phyloP scores from a whole-genome alignment of 2,329 filamentous ascomycete genomes.

The Aaosphaeria pasadenensis region DNA sequence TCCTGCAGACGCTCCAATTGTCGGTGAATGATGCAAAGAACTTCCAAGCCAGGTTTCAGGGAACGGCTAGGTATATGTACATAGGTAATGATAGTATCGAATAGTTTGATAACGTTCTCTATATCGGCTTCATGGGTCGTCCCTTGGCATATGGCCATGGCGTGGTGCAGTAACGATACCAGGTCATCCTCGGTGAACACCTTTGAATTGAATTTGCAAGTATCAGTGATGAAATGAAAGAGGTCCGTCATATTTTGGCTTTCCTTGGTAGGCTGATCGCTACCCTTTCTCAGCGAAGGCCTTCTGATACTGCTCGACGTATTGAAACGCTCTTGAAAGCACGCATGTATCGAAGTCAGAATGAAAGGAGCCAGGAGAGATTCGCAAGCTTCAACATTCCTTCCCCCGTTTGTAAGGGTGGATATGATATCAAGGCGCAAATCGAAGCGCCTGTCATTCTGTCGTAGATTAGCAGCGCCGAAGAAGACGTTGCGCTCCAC shows the following conservation, averaged over 20 bases:
- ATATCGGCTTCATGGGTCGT: constrained; percentile 66
- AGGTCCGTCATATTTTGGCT: constrained; percentile 51
- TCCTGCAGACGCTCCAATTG: constrained; percentile 60
- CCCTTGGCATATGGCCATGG: constrained; percentile 65
- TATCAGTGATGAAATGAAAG: constrained; percentile 63
- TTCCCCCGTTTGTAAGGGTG: constrained; percentile 35
- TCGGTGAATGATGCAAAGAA: constrained; percentile 70
- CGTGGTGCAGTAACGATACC: constrained; percentile 57
- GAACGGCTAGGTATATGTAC: constrained; percentile 63
- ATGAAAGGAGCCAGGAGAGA: constrained; percentile 32
- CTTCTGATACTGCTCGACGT: constrained; percentile 17
- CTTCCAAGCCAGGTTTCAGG: constrained; percentile 64
- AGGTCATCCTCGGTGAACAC: constrained; percentile 63
- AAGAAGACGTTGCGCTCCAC: constrained; percentile 40
- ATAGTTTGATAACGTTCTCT: constrained; percentile 62
- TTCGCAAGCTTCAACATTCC: constrained; percentile 39
- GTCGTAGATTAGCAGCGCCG: constrained; percentile 27
- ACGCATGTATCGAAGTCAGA: constrained; percentile 26
- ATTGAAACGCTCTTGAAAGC: constrained; percentile 31
- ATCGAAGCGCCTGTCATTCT: constrained; percentile 27
- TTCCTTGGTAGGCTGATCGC: constrained; percentile 20
- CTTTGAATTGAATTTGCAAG: constrained; percentile 75
- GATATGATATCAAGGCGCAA: constrained; percentile 33
- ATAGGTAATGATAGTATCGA: constrained; percentile 70
- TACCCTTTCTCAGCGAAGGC: constrained; percentile 20